Evolutionary conservation across 345 rosid genomes (phyloP), one percentile per base, ranked within the genome.

Genomic region (Nasturtium officinale): DNA sequence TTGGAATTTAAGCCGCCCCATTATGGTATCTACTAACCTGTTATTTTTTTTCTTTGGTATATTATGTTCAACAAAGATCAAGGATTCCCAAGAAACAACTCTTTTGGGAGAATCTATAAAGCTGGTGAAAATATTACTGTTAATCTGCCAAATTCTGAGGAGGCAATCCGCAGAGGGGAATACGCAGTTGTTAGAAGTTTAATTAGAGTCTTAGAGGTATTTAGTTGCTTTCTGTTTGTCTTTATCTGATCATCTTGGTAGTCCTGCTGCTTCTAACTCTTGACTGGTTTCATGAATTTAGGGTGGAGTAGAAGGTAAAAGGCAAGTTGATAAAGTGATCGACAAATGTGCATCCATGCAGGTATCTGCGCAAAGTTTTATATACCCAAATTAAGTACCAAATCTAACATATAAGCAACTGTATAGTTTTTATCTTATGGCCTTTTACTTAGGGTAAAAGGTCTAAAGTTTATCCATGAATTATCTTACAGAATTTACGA

Each of bases 221-320:
- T 46, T 62, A 47, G 45, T 66, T 10, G 25, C 28, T 10, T 65
- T 63, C 33, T 23, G 53, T 40, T 20, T 58, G 61, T 53, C 57
- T 80, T 60, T 50, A 53, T 60, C 71, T 75, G 67, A 48, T 61
- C 43, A 54, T 65, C 63, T 60, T 45, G 42, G 60, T 62, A 52
- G 56, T 75, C 42, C 58, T 51, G 16, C 81, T 65, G 79, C 28
- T 46, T 78, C 76, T 74, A 61, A 72, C 40, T 42, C 62, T 59
- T 61, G 51, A 71, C 58, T 59, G 69, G 76, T 77, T 56, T 46
- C 29, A 61, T 78, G 43, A 52, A 45, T 70, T 70, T 72, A 95
- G 99, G 97, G 99, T 73, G 99, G 99, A 71, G 96, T 91, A 48
- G 99, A 95, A 82, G 97, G 97, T 64, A 95, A 95, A 87, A 83